Evolutionary conservation across 1,284 basidiomycete species (phyloP).

Genomic region (Schizophyllum commune): DNA sequence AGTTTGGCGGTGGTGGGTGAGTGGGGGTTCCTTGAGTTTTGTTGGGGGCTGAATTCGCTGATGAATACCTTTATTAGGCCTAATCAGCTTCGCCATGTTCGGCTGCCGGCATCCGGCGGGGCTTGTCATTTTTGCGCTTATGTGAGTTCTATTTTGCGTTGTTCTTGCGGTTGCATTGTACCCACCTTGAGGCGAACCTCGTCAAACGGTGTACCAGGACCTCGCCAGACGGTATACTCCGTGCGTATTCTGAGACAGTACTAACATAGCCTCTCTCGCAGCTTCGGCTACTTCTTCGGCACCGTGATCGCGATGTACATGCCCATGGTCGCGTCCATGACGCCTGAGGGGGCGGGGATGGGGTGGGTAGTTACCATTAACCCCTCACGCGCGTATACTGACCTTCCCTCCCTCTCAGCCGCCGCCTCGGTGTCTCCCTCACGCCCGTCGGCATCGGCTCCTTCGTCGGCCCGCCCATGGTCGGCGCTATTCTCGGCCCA

Average conservation of each 20-base stretch:
- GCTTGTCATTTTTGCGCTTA: conserved; percentile 17
- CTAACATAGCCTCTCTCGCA: no score
- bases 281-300: conserved; percentile 21
- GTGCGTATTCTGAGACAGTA: no score
- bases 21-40: conserved; percentile 1
- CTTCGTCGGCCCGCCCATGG: conserved; percentile 6
- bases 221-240: no score
- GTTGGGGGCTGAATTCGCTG: no score
- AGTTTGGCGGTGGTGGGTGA: conserved; percentile 14
- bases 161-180: no score
- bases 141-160: conserved; percentile 10
- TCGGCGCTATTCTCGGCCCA: conserved; percentile 4
- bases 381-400: not conserved
- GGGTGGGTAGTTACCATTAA: no score
- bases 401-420: conserved; percentile 1
- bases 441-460: conserved; percentile 6
- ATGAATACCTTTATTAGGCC: conserved; percentile 8
- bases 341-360: conserved; percentile 10
- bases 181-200: no score
- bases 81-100: conserved; percentile 18
- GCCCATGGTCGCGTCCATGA: conserved; percentile 10
- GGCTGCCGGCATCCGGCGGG: conserved; percentile 15
- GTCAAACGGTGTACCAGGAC: no score
- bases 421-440: conserved; percentile 6
- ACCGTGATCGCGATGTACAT: conserved; percentile 12